These are phyloP conservation scores for Marsdenia floribunda DNA, from an alignment of 257 asterid species.

Conservation along the genomic window DNA sequence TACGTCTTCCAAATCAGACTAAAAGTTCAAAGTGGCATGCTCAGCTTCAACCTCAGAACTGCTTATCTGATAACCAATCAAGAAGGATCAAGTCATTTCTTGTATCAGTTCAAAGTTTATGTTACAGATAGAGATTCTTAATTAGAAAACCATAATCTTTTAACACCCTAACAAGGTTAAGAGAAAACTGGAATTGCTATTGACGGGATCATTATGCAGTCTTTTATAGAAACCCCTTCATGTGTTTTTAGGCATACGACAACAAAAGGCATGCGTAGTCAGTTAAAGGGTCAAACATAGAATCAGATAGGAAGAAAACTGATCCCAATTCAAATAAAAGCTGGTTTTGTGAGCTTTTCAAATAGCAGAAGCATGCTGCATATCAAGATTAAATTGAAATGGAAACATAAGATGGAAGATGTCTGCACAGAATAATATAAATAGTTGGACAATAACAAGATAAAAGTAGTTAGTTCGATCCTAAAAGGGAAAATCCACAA, in stretches of 20 bases:
- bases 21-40: neutral
- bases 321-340: neutral
- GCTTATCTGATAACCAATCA: neutral
- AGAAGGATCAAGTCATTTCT: neutral
- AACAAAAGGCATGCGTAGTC: neutral
- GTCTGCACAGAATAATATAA: neutral
- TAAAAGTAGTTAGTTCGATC: neutral
- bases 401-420: neutral
- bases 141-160: neutral
- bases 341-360: neutral
- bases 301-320: neutral
- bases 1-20: neutral
- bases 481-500: neutral
- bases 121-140: neutral
- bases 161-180: neutral
- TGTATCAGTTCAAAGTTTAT: neutral
- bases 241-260: neutral
- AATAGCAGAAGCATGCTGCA: neutral
- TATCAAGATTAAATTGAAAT: neutral
- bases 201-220: neutral
- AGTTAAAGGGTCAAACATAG: neutral
- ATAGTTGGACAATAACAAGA: neutral
- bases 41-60: neutral
- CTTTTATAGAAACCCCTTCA: neutral
- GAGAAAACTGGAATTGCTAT: neutral